Conservation (phyloP, 2,329 filamentous ascomycete species). For the Thielaviopsis punctulata region DNA sequence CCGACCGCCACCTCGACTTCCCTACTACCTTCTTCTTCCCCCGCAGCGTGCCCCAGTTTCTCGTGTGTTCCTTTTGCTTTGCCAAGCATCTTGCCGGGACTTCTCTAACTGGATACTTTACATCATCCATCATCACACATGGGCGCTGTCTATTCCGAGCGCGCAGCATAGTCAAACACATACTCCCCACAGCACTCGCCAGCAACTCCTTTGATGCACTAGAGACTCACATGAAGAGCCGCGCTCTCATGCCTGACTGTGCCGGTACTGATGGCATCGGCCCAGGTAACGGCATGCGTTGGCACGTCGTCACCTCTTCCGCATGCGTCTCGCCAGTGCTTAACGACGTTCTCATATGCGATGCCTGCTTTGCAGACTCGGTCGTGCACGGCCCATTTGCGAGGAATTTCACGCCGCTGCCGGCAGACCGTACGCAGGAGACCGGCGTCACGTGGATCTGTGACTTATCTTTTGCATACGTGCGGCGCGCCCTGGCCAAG, state of each 20-base stretch:
- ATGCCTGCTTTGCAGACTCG: slow-evolving; percentile 23
- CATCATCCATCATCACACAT: not conserved
- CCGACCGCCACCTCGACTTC: slow-evolving; percentile 15
- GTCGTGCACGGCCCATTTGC: slow-evolving; percentile 18
- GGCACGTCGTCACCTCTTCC: slow-evolving; percentile 16
- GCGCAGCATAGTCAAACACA: not conserved
- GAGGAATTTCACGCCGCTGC: slow-evolving; percentile 18
- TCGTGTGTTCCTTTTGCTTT: slow-evolving; percentile 26
- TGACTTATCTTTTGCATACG: slow-evolving; percentile 17
- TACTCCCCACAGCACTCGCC: not conserved
- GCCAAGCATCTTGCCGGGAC: slow-evolving; percentile 21
- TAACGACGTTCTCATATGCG: slow-evolving; percentile 21
- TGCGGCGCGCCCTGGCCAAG: slow-evolving; percentile 13
- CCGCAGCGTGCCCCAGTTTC: slow-evolving; percentile 17
- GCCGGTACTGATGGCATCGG: slow-evolving; percentile 15
- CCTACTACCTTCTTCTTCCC: slow-evolving; percentile 19
- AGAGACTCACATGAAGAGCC: slow-evolving; percentile 17
- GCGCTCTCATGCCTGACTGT: slow-evolving; percentile 17
- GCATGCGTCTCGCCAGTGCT: slow-evolving; percentile 14
- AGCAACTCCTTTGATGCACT: slow-evolving; percentile 12
- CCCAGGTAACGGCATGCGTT: slow-evolving; percentile 17
- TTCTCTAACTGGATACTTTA: slow-evolving; percentile 18
- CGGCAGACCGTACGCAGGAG: slow-evolving; percentile 13
- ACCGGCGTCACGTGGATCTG: slow-evolving; percentile 18
- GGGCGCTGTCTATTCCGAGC: slow-evolving; percentile 5